Conservation (phyloP, 1,284 basidiomycete species). For the Trichosporon ovoides region DNA sequence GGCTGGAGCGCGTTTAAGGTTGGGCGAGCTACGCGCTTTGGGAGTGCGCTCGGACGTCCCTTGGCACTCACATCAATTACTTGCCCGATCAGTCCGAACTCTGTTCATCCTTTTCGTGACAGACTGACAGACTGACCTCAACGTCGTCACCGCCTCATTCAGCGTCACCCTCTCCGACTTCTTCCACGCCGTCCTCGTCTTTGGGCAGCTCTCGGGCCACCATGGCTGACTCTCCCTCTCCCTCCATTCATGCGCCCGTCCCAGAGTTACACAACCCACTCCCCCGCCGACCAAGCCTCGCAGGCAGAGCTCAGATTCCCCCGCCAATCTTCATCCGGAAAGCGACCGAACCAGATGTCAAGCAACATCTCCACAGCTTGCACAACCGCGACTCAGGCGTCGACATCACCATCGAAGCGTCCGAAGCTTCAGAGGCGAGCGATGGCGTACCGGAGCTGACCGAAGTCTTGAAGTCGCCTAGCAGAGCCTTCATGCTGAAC, state of each 20-base stretch:
- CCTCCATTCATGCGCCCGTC: no score
- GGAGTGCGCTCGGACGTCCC: no score
- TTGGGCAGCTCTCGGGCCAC: not conserved
- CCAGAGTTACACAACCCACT: not conserved
- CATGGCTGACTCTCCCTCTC: not conserved
- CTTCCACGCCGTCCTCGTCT: not conserved
- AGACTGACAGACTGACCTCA: no score
- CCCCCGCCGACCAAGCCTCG: not conserved
- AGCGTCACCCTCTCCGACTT: not conserved
- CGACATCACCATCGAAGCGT: not conserved
- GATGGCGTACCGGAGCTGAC: not conserved
- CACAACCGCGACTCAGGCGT: not conserved
- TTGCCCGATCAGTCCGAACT: no score
- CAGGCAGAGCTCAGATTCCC: not conserved
- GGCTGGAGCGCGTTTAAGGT: no score
- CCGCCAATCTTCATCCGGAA: slow-evolving; percentile 12
- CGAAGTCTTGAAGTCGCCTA: not conserved
- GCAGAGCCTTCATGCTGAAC: slow-evolving; percentile 1
- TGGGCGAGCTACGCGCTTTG: no score
- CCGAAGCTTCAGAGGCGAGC: not conserved
- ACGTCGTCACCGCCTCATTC: not conserved
- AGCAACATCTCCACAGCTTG: no score
- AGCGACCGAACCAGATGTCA: slow-evolving; percentile 5
- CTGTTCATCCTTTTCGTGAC: no score
- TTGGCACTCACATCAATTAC: no score